Evolutionary conservation across 352 stramenopile species (phyloP).

Genomic region (Phytophthora constricta): DNA sequence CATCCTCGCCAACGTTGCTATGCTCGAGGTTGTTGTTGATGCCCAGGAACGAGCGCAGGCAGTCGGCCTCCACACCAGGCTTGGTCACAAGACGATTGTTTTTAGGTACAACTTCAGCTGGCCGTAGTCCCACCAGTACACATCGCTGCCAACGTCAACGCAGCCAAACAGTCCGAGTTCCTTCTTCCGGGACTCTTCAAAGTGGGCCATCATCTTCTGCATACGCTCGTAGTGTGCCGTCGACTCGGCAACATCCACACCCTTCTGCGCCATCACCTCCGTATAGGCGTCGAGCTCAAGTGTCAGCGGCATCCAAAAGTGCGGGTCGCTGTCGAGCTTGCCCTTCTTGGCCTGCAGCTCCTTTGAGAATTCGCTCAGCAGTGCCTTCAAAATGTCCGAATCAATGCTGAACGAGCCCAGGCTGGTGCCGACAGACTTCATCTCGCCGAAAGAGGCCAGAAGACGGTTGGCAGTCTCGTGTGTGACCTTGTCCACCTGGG

Average conservation of each 20-base stretch:
- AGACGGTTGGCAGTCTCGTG: slow-evolving; percentile 95
- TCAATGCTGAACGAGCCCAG: slow-evolving; percentile 97
- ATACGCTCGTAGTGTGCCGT: slow-evolving; percentile 93
- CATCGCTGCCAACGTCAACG: slow-evolving; percentile 96
- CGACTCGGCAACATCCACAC: slow-evolving; percentile 70
- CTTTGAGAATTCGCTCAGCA: slow-evolving; percentile 93
- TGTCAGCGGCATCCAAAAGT: slow-evolving; percentile 99
- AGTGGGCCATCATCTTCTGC: slow-evolving; percentile 89
- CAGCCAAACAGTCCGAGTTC: slow-evolving; percentile 95
- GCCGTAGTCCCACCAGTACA: slow-evolving; percentile 99
- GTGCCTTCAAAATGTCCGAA: slow-evolving; percentile 89
- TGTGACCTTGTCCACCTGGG: slow-evolving; percentile 98
- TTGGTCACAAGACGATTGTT: slow-evolving; percentile 96
- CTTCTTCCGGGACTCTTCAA: slow-evolving; percentile 69
- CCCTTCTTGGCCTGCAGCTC: slow-evolving; percentile 92
- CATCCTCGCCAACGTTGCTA: slow-evolving; percentile 70
- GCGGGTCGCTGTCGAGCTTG: slow-evolving; percentile 97
- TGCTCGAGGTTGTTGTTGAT: slow-evolving; percentile 82
- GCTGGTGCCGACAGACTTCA: slow-evolving; percentile 95
- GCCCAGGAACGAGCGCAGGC: slow-evolving; percentile 78
- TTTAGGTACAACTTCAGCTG: slow-evolving; percentile 97
- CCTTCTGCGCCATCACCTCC: slow-evolving; percentile 96
- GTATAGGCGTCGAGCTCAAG: slow-evolving; percentile 92
- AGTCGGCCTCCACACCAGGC: slow-evolving; percentile 78
- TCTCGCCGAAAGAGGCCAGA: slow-evolving; percentile 92